These are phyloP conservation scores for Starmerella sirachaensis DNA, from an alignment of 805 yeast genomes.

Conservation along the genomic window DNA sequence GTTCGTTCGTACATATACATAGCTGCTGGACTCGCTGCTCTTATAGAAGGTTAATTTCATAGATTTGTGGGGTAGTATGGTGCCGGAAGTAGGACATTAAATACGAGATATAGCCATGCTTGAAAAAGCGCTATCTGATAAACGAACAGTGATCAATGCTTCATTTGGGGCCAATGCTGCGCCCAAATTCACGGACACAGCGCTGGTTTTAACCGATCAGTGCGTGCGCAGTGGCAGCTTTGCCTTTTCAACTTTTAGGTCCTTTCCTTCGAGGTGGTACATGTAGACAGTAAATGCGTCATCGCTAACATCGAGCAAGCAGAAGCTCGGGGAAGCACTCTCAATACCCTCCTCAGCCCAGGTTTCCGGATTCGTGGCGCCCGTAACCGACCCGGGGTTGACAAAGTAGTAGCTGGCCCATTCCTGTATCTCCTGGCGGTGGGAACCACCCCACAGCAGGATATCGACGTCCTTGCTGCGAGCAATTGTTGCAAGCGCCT, in stretches of 20 bases:
- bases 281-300: slow-evolving; percentile 68
- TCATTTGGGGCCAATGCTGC: too few relatives aligned
- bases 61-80: too few relatives aligned
- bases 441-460: slow-evolving; percentile 86
- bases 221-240: slow-evolving; percentile 29
- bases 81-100: too few relatives aligned
- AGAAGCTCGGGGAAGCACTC: slow-evolving; percentile 76
- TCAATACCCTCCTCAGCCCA: slow-evolving; percentile 32
- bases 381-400: slow-evolving; percentile 96
- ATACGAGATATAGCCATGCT: too few relatives aligned
- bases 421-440: slow-evolving; percentile 83
- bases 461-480: slow-evolving; percentile 87
- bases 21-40: too few relatives aligned
- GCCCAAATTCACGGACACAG: too few relatives aligned
- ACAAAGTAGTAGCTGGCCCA: slow-evolving; percentile 84
- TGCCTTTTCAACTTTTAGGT: slow-evolving; percentile 82
- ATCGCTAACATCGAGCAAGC: slow-evolving; percentile 76
- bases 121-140: too few relatives aligned
- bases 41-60: too few relatives aligned
- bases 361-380: slow-evolving; percentile 64
- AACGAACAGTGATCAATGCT: too few relatives aligned
- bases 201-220: too few relatives aligned
- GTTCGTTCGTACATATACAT: too few relatives aligned
- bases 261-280: slow-evolving; percentile 67
- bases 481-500: slow-evolving; percentile 68